A percentile compares a stretch with the other conserved stretches of the same genome.
phyloP scores from a whole-genome alignment of 352 stramenopile genomes.

The Blastocystis sp. region DNA sequence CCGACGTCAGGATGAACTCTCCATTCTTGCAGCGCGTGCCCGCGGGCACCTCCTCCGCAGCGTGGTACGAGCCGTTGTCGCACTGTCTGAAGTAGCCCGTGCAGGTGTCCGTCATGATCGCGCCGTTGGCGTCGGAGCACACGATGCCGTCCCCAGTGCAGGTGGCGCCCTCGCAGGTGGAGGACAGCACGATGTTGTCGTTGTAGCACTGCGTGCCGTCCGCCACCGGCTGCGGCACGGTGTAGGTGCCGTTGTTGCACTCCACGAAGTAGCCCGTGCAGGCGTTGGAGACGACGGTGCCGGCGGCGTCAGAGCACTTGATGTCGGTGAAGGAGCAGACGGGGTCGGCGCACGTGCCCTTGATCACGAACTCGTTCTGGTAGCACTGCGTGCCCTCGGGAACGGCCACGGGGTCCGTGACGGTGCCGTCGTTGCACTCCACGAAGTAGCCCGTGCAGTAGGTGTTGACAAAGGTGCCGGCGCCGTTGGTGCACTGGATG shows the following conservation, averaged over 20 bases:
- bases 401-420: slow-evolving; percentile 38
- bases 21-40: slow-evolving; percentile 69
- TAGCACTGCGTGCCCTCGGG: slow-evolving; percentile 72
- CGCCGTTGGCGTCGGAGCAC: slow-evolving; percentile 48
- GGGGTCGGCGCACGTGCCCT: not conserved
- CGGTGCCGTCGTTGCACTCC: slow-evolving; percentile 28
- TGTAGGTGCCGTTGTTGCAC: slow-evolving; percentile 6
- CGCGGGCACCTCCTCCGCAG: slow-evolving; percentile 5
- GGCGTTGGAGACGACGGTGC: slow-evolving; percentile 32
- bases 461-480: slow-evolving; percentile 37
- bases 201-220: slow-evolving; percentile 56
- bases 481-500: slow-evolving; percentile 70
- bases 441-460: slow-evolving; percentile 66
- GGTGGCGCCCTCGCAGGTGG: not conserved
- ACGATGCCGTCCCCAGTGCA: slow-evolving; percentile 46
- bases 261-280: slow-evolving; percentile 61
- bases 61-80: slow-evolving; percentile 8
- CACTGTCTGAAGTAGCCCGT: slow-evolving; percentile 60
- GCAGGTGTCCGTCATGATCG: slow-evolving; percentile 30
- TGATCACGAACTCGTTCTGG: slow-evolving; percentile 39
- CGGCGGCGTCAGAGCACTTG: slow-evolving; percentile 2
- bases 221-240: not conserved
- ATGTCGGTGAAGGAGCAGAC: slow-evolving; percentile 28
- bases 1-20: slow-evolving; percentile 28
- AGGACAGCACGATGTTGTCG: slow-evolving; percentile 33